Conservation (phyloP, 2,329 filamentous ascomycete genomes). For the Ophiostoma himal-ulmi region DNA sequence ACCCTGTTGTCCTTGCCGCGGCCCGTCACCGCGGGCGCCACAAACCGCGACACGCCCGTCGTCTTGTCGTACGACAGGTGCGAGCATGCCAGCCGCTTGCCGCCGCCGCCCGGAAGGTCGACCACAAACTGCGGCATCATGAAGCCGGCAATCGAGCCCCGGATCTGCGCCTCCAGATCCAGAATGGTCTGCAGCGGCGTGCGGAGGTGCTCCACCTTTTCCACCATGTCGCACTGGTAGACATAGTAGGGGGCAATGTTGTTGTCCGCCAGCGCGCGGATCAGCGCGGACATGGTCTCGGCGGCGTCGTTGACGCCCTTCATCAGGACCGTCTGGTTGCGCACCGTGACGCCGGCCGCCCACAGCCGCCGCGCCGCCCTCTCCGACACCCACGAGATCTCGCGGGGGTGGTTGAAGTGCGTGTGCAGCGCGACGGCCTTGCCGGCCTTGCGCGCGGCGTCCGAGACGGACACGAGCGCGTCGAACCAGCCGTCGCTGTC, state of each 20-base stretch:
- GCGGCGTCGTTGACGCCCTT: constrained; percentile 53
- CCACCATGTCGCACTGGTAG: constrained; percentile 60
- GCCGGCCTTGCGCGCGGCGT: constrained; percentile 45
- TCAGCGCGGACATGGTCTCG: constrained; percentile 48
- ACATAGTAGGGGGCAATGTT: constrained; percentile 60
- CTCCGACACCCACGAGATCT: constrained; percentile 56
- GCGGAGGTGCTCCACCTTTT: constrained; percentile 55
- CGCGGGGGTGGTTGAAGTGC: constrained; percentile 58
- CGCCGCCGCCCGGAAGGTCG: constrained; percentile 57
- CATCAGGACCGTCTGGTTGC: constrained; percentile 57
- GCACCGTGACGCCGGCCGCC: constrained; percentile 47
- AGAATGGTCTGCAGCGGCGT: constrained; percentile 56
- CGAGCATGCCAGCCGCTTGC: constrained; percentile 54
- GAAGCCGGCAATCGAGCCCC: constrained; percentile 57
- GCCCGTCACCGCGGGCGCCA: constrained; percentile 48
- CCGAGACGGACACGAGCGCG: constrained; percentile 46
- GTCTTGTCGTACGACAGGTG: constrained; percentile 48
- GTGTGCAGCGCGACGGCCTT: constrained; percentile 60
- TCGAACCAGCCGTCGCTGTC: constrained; percentile 50
- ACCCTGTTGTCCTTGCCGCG: constrained; percentile 40
- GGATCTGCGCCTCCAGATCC: constrained; percentile 51
- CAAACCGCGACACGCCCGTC: constrained; percentile 50
- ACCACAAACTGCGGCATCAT: constrained; percentile 58
- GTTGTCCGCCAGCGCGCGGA: constrained; percentile 49
- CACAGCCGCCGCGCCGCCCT: constrained; percentile 47